phyloP scores from a whole-genome alignment of 495 filamentous ascomycete genomes.

The Terfezia boudieri region DNA sequence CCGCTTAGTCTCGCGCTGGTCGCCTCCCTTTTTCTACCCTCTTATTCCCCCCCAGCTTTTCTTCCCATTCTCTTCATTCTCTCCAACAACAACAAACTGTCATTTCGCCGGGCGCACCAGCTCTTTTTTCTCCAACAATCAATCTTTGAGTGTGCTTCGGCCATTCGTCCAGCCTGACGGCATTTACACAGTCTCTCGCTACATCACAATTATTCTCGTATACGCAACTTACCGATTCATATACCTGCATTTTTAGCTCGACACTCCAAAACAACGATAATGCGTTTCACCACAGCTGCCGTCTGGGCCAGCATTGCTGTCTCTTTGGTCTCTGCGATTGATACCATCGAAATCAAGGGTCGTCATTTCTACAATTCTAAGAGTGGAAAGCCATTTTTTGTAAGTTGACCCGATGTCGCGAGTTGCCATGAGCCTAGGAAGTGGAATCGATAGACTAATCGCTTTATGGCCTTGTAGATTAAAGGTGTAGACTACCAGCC shows the following conservation, averaged over 20 bases:
- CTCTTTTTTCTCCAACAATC: not conserved
- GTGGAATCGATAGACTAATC: not conserved
- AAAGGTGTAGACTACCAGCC: conserved; percentile 45
- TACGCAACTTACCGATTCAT: too few species aligned
- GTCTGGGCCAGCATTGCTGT: conserved; percentile 23
- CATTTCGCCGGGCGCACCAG: not conserved
- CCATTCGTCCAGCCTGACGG: not conserved
- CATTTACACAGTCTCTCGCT: not conserved
- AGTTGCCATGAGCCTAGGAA: not conserved
- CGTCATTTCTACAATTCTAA: conserved; percentile 9
- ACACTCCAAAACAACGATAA: not conserved
- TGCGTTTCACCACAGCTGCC: conserved; percentile 19
- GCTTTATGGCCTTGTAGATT: conserved; percentile 30
- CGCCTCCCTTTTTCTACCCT: too few species aligned
- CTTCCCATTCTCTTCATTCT: not conserved
- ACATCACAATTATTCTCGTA: not conserved
- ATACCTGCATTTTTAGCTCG: too few species aligned
- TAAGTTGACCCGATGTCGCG: conserved; percentile 7
- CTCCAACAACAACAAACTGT: not conserved
- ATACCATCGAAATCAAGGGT: conserved; percentile 35
- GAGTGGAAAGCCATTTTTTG: conserved; percentile 12
- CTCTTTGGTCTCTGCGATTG: conserved; percentile 26
- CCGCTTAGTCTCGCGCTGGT: too few species aligned
- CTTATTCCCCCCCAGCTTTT: not conserved
- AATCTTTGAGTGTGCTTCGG: not conserved